These are phyloP conservation scores for Candida verbasci DNA, from an alignment of 805 yeast species.

Conservation along the genomic window DNA sequence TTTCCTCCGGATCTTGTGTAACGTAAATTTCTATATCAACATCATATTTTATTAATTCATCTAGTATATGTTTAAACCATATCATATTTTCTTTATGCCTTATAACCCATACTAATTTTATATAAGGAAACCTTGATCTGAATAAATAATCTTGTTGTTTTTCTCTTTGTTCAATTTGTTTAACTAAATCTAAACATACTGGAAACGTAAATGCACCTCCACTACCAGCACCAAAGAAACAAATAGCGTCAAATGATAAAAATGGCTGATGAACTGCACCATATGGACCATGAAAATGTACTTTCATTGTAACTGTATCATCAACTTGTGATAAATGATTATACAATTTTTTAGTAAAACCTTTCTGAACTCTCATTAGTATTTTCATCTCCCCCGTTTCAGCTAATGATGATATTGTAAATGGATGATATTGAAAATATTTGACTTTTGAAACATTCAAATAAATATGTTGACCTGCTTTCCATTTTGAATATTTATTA, in stretches of 20 bases:
- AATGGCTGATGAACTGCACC: conserved; percentile 43
- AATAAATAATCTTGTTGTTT: conserved; percentile 24
- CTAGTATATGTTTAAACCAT: conserved; percentile 37
- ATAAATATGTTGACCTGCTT: conserved; percentile 44
- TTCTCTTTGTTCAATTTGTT: conserved; percentile 22
- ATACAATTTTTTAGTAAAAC: conserved; percentile 37
- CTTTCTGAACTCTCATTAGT: conserved; percentile 35
- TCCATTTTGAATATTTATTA: conserved; percentile 33
- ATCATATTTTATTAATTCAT: conserved; percentile 18
- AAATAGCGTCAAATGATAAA: conserved; percentile 33
- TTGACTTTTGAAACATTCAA: conserved; percentile 35
- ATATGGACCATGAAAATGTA: conserved; percentile 41
- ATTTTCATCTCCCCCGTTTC: conserved; percentile 36
- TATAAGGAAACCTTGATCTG: conserved; percentile 22
- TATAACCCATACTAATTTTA: conserved; percentile 35
- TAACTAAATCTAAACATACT: conserved; percentile 36
- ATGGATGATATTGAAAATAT: conserved; percentile 42
- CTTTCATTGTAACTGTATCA: conserved; percentile 21
- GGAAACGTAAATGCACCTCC: conserved; percentile 47
- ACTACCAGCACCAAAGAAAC: conserved; percentile 41
- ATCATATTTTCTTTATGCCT: conserved; percentile 19
- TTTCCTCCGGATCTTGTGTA: conserved; percentile 15
- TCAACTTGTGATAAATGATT: conserved; percentile 19
- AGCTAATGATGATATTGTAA: conserved; percentile 40
- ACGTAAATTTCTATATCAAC: conserved; percentile 25